phyloP scores from a whole-genome alignment of 2,329 filamentous ascomycete species.

The Paramyrothecium roridum region DNA sequence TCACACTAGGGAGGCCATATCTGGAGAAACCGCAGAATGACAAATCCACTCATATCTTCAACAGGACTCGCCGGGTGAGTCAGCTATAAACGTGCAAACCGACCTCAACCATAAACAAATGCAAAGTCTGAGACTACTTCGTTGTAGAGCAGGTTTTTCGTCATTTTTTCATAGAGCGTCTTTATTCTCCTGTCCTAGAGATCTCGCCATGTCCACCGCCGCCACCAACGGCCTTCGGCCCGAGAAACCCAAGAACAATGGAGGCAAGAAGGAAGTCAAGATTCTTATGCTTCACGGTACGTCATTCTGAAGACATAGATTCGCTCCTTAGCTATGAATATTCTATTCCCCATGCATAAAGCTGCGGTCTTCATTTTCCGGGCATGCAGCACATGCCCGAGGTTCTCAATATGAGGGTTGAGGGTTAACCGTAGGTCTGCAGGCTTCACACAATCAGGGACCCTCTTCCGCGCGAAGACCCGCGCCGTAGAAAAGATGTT shows the following conservation, averaged over 20 bases:
- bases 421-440: background rate
- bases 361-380: too few relatives aligned
- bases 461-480: constrained; percentile 83
- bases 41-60: background rate
- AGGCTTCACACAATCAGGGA: constrained; percentile 89
- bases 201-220: constrained; percentile 22
- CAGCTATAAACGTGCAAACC: background rate
- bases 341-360: background rate
- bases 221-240: constrained; percentile 13
- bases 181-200: constrained; percentile 3
- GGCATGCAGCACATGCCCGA: too few relatives aligned
- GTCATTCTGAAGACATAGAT: constrained; percentile 5
- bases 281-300: constrained; percentile 76
- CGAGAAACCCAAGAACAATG: constrained; percentile 28
- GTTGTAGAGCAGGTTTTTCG: background rate
- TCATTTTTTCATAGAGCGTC: background rate
- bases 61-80: constrained; percentile 10
- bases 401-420: too few relatives aligned
- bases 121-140: background rate
- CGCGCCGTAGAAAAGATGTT: constrained; percentile 82
- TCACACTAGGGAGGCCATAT: background rate
- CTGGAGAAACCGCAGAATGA: background rate
- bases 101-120: background rate
- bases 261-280: constrained; percentile 51
- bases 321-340: background rate